phyloP scores from a whole-genome alignment of 116 monocot species.

The Papilionanthe hybrid region DNA sequence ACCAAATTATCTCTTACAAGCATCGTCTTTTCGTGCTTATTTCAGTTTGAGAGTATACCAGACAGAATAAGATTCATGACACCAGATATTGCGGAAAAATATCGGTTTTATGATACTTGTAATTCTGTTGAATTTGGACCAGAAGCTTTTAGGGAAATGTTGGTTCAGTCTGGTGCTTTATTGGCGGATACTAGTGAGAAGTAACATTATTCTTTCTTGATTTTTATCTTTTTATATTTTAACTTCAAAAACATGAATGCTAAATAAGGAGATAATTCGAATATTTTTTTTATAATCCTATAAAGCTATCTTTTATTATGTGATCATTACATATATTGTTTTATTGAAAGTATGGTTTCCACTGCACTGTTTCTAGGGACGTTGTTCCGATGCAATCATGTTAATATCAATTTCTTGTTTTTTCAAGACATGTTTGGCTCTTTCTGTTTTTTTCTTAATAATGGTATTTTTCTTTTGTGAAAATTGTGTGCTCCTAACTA shows the following conservation, averaged over 20 bases:
- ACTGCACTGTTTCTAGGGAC: neutral
- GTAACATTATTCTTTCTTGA: neutral
- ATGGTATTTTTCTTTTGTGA: neutral
- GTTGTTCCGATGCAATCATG: neutral
- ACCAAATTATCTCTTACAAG: neutral
- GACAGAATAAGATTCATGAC: constrained; percentile 54
- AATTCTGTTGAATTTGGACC: constrained; percentile 31
- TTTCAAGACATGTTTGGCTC: neutral
- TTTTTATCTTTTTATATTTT: neutral
- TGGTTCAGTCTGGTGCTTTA: constrained; percentile 75
- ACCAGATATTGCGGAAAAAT: constrained; percentile 55
- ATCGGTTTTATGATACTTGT: constrained; percentile 33
- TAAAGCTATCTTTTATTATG: neutral
- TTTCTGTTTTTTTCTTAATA: neutral
- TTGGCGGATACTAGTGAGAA: constrained; percentile 45
- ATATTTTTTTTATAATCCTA: neutral
- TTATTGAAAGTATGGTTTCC: neutral
- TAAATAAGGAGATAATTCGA: neutral
- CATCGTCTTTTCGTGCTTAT: constrained; percentile 8
- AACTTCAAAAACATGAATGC: constrained; percentile 2
- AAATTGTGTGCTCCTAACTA: neutral
- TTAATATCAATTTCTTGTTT: neutral
- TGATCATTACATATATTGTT: neutral
- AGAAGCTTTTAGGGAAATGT: constrained; percentile 45
- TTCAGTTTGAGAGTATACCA: constrained; percentile 35